A percentile compares a stretch with the other conserved stretches of the same genome.
These are phyloP conservation scores for Debaryomyces psychrophilus DNA, from an alignment of 1,139 yeast species.

Conservation along the genomic window DNA sequence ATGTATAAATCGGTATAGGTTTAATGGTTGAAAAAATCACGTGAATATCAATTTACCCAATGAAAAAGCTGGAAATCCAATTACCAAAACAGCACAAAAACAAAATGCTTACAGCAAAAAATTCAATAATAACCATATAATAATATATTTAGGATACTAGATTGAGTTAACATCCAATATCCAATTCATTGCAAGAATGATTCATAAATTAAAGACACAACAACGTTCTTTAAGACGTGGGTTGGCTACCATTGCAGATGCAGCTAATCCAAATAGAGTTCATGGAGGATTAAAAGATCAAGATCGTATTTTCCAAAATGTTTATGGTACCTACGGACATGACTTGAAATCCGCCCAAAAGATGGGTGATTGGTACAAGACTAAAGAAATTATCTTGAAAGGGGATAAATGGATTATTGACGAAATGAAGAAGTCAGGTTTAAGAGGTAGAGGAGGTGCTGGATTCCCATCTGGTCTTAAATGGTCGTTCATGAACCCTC, in stretches of 20 bases:
- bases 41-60: conserved; percentile 20
- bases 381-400: conserved; percentile 78
- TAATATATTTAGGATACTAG: conserved; percentile 6
- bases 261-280: conserved; percentile 56
- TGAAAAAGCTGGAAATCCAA: conserved; percentile 26
- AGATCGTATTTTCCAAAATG: conserved; percentile 84
- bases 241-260: conserved; percentile 50
- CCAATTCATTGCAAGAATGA: conserved; percentile 20
- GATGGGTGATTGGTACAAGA: conserved; percentile 91
- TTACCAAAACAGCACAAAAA: conserved; percentile 24
- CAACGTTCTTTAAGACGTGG: conserved; percentile 28
- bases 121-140: background rate
- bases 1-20: background rate
- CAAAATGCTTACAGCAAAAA: conserved; percentile 4
- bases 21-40: conserved; percentile 5
- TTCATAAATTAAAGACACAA: conserved; percentile 24
- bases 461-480: conserved; percentile 90
- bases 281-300: conserved; percentile 80
- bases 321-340: conserved; percentile 72
- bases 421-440: conserved; percentile 80
- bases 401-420: conserved; percentile 89
- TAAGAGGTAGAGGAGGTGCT: conserved; percentile 92
- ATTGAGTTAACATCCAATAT: conserved; percentile 4
- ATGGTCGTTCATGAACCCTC: conserved; percentile 94
- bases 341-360: conserved; percentile 73